Evolutionary conservation across 208 protist genomes (phyloP), one percentile per base, ranked within the genome.

Genomic region (Porcisia deanei): DNA sequence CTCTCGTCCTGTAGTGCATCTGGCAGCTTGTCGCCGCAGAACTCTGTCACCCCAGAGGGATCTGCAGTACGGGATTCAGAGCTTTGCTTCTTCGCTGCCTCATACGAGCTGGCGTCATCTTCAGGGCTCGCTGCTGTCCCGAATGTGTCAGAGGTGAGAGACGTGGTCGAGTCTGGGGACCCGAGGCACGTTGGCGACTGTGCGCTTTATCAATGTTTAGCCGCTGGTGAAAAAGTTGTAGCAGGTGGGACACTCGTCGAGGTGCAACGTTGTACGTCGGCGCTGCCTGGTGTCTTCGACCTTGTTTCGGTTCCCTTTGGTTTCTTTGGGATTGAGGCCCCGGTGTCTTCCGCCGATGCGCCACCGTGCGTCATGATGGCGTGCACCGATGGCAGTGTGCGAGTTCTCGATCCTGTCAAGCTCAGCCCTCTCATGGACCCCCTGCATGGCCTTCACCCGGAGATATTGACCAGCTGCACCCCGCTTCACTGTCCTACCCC

Each of bases 381-480:
- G 58, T 91, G 88, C 82, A 96, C 92, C 20, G 92, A 96, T 73
- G 90, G 92, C 20, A 79, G 82, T 61, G 87, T 91, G 57, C 90
- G 88, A 2, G 59, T 92, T 0, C 22, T 94, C 1, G 55, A 86
- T 45, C 58, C 84, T 1, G 18, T 25, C 3, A 78, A 79, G 47
- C 82, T 90, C 22, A 25, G 34, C 45, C 20, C 54, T 20, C 66
- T 72, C 3, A 34, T 70, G 18, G 73, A 73, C n/a, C 25, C 77
- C 12, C 92, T 87, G 67, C 25, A 80, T 14, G 64, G n/a, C 39
- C 71, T 94, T 4, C 84, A 92, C 71, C 70, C 60, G 25, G 84
- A 92, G 58, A 96, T 94, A 88, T 66, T 96, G 37, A 96, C 92
- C 22, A 94, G 90, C 77, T 92, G 81, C 66, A 93, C 86, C 22